Evolutionary conservation across 129 eudicot species (phyloP), one percentile per base, ranked within the genome.

Genomic region (Calendula officinalis): DNA sequence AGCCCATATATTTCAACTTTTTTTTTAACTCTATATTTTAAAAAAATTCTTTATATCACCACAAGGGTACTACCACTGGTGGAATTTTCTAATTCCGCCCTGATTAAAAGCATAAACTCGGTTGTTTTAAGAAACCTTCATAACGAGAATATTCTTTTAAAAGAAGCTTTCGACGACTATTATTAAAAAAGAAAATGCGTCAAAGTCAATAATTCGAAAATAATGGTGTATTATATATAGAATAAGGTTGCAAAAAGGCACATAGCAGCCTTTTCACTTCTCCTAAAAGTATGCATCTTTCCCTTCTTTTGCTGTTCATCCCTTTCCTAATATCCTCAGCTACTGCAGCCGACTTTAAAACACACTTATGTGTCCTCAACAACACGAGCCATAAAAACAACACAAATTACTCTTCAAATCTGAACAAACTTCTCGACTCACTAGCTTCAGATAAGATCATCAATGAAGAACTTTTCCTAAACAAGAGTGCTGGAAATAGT

Each of bases 311-410:
- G 27, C 10, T 69, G 22, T 69, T 49, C 50, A 46, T 69, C 5
- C 33, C 60, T 46, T 7, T 38, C 46, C 5, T 48, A 39, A 69
- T 47, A 13, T 47, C 9, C 8, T 17, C 67, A 27, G 67, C 67
- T 40, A 58, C 59, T 0, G 75, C 75, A 35, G 50, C 38, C 4
- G 75, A 69, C 4, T 69, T 7, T 59, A 11, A 2, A 46, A 47
- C 75, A 10, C 75, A 69, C 2, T 6, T 6, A n/a, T 69, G 75
- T 6, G 49, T 32, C 6, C 50, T 57, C 12, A 69, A 69, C 59
- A 36, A 39, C 14, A 38, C 59, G 14, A n/a, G 58, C 39, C 8
- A 33, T n/a, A 4, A 0, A 58, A 41, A 5, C 43, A 59, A 17
- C 51, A 47, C 50, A 15, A 22, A 6, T 8, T 69, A 46, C 27